Conservation (phyloP, 2,329 filamentous ascomycete species). For the Paecilomyces formosus region DNA sequence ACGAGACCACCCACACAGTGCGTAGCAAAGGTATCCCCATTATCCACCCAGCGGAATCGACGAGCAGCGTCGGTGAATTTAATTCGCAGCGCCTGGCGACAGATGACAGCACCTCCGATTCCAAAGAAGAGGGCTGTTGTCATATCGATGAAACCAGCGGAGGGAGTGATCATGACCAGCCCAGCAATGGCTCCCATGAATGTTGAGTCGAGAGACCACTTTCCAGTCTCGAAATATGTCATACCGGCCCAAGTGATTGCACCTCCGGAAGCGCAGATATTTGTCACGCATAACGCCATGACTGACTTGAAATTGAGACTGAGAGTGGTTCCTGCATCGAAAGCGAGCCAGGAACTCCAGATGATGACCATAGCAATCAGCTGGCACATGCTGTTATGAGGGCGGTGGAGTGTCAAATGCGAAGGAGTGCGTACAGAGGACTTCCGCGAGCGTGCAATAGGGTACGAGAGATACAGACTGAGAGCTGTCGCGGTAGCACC, state of each 20-base stretch:
- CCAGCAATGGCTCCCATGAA: conserved; percentile 49
- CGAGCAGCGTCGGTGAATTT: conserved; percentile 45
- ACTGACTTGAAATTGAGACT: conserved; percentile 44
- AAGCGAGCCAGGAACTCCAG: conserved; percentile 47
- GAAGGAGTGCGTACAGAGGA: conserved; percentile 39
- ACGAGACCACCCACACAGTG: conserved; percentile 47
- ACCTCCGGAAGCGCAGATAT: conserved; percentile 33
- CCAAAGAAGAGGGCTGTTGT: conserved; percentile 44
- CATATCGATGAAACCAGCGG: conserved; percentile 44
- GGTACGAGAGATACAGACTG: conserved; percentile 45
- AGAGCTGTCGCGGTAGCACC: conserved; percentile 37
- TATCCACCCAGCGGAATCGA: conserved; percentile 46
- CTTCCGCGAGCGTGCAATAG: conserved; percentile 39
- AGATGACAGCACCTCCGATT: conserved; percentile 39
- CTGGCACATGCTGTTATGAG: conserved; percentile 43
- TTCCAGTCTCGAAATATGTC: conserved; percentile 35
- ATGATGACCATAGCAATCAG: conserved; percentile 43
- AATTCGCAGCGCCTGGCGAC: conserved; percentile 46
- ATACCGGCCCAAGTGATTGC: conserved; percentile 42
- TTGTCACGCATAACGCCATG: conserved; percentile 17
- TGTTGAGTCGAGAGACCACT: conserved; percentile 43
- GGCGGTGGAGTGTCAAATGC: conserved; percentile 41
- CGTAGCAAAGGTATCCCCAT: conserved; percentile 50
- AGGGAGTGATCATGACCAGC: conserved; percentile 46
- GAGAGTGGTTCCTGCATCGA: conserved; percentile 44